These are phyloP conservation scores for Acidiella bohemica DNA, from an alignment of 495 filamentous ascomycete genomes.

Conservation along the genomic window DNA sequence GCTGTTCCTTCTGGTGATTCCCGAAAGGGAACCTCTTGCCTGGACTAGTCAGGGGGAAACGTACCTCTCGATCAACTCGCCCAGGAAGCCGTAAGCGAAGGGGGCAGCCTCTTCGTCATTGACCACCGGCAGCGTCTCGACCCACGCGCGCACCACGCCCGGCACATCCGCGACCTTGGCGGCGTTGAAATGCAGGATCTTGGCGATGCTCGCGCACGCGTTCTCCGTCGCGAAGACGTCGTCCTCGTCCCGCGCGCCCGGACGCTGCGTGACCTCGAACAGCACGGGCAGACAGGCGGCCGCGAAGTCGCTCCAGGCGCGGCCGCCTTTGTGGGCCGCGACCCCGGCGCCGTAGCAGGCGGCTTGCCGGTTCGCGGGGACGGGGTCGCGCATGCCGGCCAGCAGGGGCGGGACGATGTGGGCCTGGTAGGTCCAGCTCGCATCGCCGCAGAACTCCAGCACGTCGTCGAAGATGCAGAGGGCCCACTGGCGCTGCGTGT, in stretches of 20 bases:
- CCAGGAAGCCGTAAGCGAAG: slow-evolving; percentile 86
- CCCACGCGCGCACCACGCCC: slow-evolving; percentile 63
- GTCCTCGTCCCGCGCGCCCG: slow-evolving; percentile 74
- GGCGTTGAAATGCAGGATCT: slow-evolving; percentile 81
- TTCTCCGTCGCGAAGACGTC: slow-evolving; percentile 97
- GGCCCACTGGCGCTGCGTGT: slow-evolving; percentile 95
- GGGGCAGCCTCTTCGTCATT: slow-evolving; percentile 97
- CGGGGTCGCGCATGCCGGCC: slow-evolving; percentile 67
- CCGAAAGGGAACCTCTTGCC: no score
- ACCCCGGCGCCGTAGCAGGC: slow-evolving; percentile 94
- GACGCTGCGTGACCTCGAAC: slow-evolving; percentile 68
- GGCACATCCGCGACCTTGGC: slow-evolving; percentile 59
- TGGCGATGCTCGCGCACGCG: slow-evolving; percentile 90
- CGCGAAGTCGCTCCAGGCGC: slow-evolving; percentile 70
- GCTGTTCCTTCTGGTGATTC: no score
- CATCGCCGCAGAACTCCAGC: slow-evolving; percentile 82
- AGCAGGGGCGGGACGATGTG: slow-evolving; percentile 78
- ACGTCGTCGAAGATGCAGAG: slow-evolving; percentile 98
- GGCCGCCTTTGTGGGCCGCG: slow-evolving; percentile 83
- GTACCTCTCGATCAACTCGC: slow-evolving; percentile 86
- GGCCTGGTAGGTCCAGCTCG: slow-evolving; percentile 67
- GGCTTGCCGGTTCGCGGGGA: slow-evolving; percentile 88
- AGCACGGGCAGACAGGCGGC: slow-evolving; percentile 63
- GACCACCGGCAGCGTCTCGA: slow-evolving; percentile 76
- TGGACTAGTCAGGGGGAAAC: no score